phyloP scores from a whole-genome alignment of 2,329 filamentous ascomycete genomes.

The Fusarium concolor region DNA sequence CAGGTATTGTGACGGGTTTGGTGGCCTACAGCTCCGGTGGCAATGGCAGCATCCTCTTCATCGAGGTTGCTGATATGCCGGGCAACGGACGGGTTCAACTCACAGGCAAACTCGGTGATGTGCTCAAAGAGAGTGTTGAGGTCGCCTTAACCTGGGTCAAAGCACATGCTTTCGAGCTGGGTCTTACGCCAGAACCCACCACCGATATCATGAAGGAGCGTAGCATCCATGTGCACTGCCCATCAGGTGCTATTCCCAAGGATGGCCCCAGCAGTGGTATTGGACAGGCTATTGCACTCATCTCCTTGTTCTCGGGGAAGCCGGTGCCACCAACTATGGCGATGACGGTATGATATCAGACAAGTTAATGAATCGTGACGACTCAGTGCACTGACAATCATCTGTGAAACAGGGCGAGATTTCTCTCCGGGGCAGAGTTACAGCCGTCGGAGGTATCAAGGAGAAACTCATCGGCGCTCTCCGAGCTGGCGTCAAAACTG shows the following conservation, averaged over 20 bases:
- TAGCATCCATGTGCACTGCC: slow-evolving; percentile 95
- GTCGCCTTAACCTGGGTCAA: slow-evolving; percentile 98
- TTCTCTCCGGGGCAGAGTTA: slow-evolving; percentile 87
- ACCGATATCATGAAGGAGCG: slow-evolving; percentile 97
- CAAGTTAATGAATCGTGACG: slow-evolving; percentile 36
- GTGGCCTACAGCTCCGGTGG: slow-evolving; percentile 94
- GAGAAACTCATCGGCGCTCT: slow-evolving; percentile 97
- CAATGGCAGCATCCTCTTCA: slow-evolving; percentile 96
- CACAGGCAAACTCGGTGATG: slow-evolving; percentile 95
- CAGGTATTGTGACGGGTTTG: slow-evolving; percentile 94
- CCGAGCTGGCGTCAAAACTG: slow-evolving; percentile 93
- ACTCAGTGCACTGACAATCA: slow-evolving; percentile 41
- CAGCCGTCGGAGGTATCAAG: slow-evolving; percentile 97
- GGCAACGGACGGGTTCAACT: slow-evolving; percentile 92
- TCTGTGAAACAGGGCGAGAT: slow-evolving; percentile 67
- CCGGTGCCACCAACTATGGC: slow-evolving; percentile 90
- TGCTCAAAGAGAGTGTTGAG: slow-evolving; percentile 96
- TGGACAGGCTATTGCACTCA: slow-evolving; percentile 91
- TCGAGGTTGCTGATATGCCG: slow-evolving; percentile 97
- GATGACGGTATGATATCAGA: slow-evolving; percentile 77
- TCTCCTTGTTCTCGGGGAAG: slow-evolving; percentile 88
- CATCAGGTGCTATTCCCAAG: slow-evolving; percentile 93
- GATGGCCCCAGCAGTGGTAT: slow-evolving; percentile 89
- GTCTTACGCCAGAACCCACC: slow-evolving; percentile 80
- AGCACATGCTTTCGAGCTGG: slow-evolving; percentile 91